Percentiles rank a stretch among this genome's conserved stretches.
These are phyloP conservation scores for Trichoderma gamsii DNA, from an alignment of 495 filamentous ascomycete species.

Conservation along the genomic window DNA sequence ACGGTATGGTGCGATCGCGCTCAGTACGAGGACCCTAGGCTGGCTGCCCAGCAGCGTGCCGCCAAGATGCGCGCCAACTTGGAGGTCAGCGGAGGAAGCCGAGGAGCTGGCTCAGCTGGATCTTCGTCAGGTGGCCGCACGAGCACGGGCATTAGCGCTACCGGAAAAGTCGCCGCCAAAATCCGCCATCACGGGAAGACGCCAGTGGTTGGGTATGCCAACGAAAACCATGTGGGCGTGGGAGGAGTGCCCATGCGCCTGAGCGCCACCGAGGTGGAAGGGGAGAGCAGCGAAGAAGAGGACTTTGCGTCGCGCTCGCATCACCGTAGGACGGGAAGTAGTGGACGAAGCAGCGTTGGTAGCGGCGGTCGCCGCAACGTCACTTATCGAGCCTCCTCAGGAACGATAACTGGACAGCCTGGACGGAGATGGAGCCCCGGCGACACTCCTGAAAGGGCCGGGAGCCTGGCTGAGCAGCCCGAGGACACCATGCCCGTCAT, in stretches of 20 bases:
- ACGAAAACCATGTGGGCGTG: slow-evolving; percentile 61
- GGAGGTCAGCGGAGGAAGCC: slow-evolving; percentile 61
- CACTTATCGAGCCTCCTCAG: slow-evolving; percentile 46
- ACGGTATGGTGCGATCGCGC: slow-evolving; percentile 98
- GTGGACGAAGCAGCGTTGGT: slow-evolving; percentile 68
- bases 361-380: slow-evolving; percentile 55
- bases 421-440: slow-evolving; percentile 58
- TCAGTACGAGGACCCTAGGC: slow-evolving; percentile 82
- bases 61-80: slow-evolving; percentile 79
- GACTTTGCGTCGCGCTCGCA: slow-evolving; percentile 51
- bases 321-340: slow-evolving; percentile 69
- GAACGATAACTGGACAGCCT: slow-evolving; percentile 22
- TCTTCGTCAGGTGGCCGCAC: slow-evolving; percentile 45
- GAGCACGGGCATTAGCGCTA: slow-evolving; percentile 48
- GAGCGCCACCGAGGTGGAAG: slow-evolving; percentile 90
- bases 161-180: slow-evolving; percentile 59
- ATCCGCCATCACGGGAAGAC: slow-evolving; percentile 73
- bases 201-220: slow-evolving; percentile 62
- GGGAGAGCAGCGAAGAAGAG: slow-evolving; percentile 71
- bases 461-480: slow-evolving; percentile 34
- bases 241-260: slow-evolving; percentile 82
- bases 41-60: slow-evolving; percentile 69
- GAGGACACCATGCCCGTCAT: slow-evolving; percentile 32
- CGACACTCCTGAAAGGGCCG: slow-evolving; percentile 55
- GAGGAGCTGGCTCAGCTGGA: slow-evolving; percentile 21